Percentiles rank a stretch among this genome's conserved stretches.
phyloP scores from a whole-genome alignment of 176 grass and related monocot species.

The Chloris gayana region DNA sequence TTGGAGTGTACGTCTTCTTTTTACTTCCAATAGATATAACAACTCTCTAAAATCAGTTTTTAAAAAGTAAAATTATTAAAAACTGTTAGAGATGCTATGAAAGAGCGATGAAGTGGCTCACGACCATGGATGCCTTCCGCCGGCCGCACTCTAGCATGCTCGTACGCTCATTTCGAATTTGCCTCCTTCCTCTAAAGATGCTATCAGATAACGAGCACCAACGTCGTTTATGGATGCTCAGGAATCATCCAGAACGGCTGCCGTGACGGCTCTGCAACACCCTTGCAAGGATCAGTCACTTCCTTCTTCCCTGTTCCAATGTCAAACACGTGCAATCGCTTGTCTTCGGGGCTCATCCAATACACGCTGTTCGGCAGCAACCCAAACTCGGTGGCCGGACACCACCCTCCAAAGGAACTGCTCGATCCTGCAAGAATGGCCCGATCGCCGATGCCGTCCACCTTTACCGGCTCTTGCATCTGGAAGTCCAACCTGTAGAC shows the following conservation, averaged over 20 bases:
- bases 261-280: neutral
- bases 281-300: neutral
- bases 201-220: too few relatives aligned
- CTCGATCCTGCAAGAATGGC: neutral
- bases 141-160: too few relatives aligned
- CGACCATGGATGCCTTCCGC: too few relatives aligned
- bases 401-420: neutral
- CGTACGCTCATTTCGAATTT: too few relatives aligned
- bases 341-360: neutral
- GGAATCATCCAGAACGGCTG: slow-evolving; percentile 16
- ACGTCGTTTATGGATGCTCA: neutral
- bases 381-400: neutral
- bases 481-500: neutral
- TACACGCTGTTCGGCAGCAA: neutral
- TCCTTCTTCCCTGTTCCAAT: neutral
- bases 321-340: neutral
- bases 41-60: too few relatives aligned
- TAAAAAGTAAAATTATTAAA: too few relatives aligned
- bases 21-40: too few relatives aligned
- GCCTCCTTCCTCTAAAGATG: too few relatives aligned
- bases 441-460: neutral
- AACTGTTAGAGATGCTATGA: too few relatives aligned
- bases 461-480: neutral
- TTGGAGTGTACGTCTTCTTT: too few relatives aligned
- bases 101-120: too few relatives aligned